Percentiles rank a stretch among this genome's conserved stretches.
Evolutionary conservation across 192 early-diverging fungal species (phyloP).

Genomic region (Fimicolochytrium jonesii): DNA sequence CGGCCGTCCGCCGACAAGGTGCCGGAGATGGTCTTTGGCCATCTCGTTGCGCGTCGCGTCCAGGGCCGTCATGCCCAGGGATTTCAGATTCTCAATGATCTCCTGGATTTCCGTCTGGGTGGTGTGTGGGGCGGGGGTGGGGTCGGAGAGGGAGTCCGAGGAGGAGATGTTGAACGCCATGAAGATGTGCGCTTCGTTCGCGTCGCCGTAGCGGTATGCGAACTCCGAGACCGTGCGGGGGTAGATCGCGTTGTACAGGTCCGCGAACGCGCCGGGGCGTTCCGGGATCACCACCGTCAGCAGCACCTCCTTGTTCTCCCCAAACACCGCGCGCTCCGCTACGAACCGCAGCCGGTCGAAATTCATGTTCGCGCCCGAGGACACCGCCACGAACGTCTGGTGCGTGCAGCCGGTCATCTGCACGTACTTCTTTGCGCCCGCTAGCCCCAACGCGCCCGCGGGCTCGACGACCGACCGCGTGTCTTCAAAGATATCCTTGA

Average conservation of each 20-base stretch:
- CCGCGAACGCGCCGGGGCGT: conserved; percentile 74
- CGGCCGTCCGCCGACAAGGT: conserved; percentile 85
- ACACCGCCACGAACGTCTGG: conserved; percentile 69
- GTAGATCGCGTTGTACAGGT: conserved; percentile 71
- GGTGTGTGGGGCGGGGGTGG: no score
- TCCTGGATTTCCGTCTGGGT: conserved; percentile 72
- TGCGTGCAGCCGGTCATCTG: conserved; percentile 41
- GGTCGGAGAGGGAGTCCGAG: conserved; percentile 44
- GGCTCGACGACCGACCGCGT: conserved; percentile 94
- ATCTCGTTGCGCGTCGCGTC: conserved; percentile 87
- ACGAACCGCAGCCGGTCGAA: conserved; percentile 98
- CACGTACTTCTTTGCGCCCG: conserved; percentile 84
- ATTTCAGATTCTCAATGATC: conserved; percentile 60
- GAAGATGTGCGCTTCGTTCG: conserved; percentile 78
- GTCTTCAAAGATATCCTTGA: conserved; percentile 67
- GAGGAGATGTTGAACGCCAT: conserved; percentile 82
- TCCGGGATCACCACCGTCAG: conserved; percentile 92
- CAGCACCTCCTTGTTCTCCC: conserved; percentile 90
- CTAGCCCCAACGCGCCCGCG: conserved; percentile 85
- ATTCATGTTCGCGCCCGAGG: conserved; percentile 97
- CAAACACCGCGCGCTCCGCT: conserved; percentile 91
- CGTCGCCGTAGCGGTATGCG: conserved; percentile 79
- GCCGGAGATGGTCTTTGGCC: conserved; percentile 94
- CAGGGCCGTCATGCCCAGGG: conserved; percentile 61
- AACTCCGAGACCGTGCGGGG: conserved; percentile 91